A percentile compares a stretch with the other conserved stretches of the same genome.
phyloP scores from a whole-genome alignment of 2,329 filamentous ascomycete species.

The Paecilomyces dactylethromorphus region DNA sequence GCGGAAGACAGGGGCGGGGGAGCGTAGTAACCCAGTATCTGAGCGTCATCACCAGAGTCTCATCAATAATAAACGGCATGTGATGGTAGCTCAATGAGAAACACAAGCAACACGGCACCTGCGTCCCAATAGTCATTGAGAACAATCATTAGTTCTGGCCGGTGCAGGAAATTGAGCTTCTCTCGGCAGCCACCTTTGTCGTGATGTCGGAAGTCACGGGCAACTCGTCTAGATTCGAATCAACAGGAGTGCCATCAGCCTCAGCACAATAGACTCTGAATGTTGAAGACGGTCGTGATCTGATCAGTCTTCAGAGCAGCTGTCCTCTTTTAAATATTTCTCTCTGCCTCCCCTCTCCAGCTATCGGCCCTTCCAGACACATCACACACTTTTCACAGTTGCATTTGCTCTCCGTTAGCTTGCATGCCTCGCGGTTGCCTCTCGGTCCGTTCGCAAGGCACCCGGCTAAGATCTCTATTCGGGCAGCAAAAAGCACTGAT shows the following conservation, averaged over 20 bases:
- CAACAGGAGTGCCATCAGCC: not conserved
- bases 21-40: not conserved
- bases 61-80: not conserved
- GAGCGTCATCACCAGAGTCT: not conserved
- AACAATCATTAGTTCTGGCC: not conserved
- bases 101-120: not conserved
- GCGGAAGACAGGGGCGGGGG: not conserved
- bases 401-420: not conserved
- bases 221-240: not conserved
- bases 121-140: not conserved
- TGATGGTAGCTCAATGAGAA: not conserved
- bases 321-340: not conserved
- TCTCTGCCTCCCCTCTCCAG: not conserved
- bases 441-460: not conserved
- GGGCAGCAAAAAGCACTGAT: not conserved
- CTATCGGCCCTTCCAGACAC: not conserved
- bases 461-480: not conserved
- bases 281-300: not conserved
- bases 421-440: constrained; percentile 2
- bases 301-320: not conserved
- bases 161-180: not conserved
- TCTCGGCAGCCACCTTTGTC: not conserved
- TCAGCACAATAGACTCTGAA: not conserved
- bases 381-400: not conserved
- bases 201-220: too few relatives aligned